A percentile compares a stretch with the other conserved stretches of the same genome.
Evolutionary conservation across 768 basidiomycete genomes (phyloP).

Genomic region (Collybia sordida): DNA sequence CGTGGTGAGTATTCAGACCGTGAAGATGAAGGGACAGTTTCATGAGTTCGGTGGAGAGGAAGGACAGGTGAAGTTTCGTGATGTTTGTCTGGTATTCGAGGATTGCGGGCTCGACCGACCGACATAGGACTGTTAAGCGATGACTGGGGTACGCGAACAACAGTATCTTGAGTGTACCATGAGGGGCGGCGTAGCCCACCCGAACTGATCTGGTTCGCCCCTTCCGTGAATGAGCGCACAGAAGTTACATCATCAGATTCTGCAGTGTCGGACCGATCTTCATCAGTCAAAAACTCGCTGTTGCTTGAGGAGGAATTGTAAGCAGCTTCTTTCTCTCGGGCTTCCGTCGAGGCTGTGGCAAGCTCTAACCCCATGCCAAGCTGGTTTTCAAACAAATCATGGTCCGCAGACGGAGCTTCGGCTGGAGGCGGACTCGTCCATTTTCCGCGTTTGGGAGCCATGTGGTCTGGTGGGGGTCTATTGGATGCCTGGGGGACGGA

Average conservation of each 20-base stretch:
- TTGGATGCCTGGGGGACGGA: constrained; percentile 28
- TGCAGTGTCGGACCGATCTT: constrained; percentile 60
- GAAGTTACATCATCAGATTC: constrained; percentile 74
- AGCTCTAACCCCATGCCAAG: constrained; percentile 66
- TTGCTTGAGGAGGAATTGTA: constrained; percentile 58
- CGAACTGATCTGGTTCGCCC: constrained; percentile 25
- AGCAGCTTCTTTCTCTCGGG: constrained; percentile 50
- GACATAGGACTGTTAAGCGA: constrained; percentile 11
- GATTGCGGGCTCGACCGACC: constrained; percentile 25
- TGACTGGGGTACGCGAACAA: constrained; percentile 21
- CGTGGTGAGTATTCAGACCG: constrained; percentile 40
- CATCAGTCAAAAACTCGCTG: constrained; percentile 68
- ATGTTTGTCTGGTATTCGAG: constrained; percentile 14
- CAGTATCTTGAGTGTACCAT: constrained; percentile 40
- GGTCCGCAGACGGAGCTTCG: constrained; percentile 68
- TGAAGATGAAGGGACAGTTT: constrained; percentile 24
- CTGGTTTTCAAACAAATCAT: constrained; percentile 63
- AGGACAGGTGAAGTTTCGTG: constrained; percentile 20
- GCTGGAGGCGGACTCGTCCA: constrained; percentile 88
- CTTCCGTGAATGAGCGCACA: constrained; percentile 64
- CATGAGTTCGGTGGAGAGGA: constrained; percentile 9
- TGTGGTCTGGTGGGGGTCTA: constrained; percentile 64
- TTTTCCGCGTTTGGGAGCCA: constrained; percentile 77
- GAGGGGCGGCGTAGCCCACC: constrained; percentile 45
- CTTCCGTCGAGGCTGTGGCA: constrained; percentile 63